Percentiles rank a stretch among this genome's conserved stretches.
Evolutionary conservation across 1,284 basidiomycete species (phyloP).

Genomic region (Bondarzewia mesenterica): DNA sequence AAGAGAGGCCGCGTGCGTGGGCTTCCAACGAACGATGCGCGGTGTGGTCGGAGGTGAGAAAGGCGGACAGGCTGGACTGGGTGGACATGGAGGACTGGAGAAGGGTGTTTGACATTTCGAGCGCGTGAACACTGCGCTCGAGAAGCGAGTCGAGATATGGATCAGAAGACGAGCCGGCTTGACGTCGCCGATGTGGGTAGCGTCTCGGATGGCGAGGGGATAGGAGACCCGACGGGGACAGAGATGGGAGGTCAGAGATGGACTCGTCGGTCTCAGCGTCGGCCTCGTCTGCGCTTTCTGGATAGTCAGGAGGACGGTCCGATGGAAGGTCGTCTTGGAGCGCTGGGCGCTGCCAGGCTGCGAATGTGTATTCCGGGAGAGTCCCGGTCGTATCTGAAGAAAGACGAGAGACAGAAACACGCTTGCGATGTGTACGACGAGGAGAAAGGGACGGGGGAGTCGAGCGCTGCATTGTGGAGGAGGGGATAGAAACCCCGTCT

Average conservation of each 20-base stretch:
- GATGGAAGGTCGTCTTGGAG: slow-evolving; percentile 27
- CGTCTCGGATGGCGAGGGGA: slow-evolving; percentile 6
- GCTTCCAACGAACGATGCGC: slow-evolving; percentile 34
- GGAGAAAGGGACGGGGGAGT: slow-evolving; percentile 6
- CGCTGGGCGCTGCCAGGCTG: slow-evolving; percentile 20
- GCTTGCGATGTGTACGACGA: slow-evolving; percentile 21
- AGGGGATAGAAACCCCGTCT: not conserved
- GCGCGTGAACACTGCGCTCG: slow-evolving; percentile 70
- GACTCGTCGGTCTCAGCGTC: slow-evolving; percentile 52
- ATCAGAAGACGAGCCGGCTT: slow-evolving; percentile 21
- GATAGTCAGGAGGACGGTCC: slow-evolving; percentile 66
- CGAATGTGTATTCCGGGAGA: slow-evolving; percentile 58
- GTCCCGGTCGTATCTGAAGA: slow-evolving; percentile 64
- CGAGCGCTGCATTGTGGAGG: not conserved
- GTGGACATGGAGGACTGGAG: slow-evolving; percentile 67
- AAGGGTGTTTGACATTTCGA: slow-evolving; percentile 75
- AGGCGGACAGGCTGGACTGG: slow-evolving; percentile 47
- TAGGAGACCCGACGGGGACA: slow-evolving; percentile 7
- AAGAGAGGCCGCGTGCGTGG: slow-evolving; percentile 40
- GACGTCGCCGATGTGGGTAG: slow-evolving; percentile 12
- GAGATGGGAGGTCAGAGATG: slow-evolving; percentile 4
- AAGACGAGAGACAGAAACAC: slow-evolving; percentile 41
- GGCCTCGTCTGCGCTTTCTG: slow-evolving; percentile 66
- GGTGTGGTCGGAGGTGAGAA: slow-evolving; percentile 30
- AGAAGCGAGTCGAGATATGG: slow-evolving; percentile 66